phyloP scores from a whole-genome alignment of 1,284 basidiomycete species.

The Moesziomyces antarcticus region DNA sequence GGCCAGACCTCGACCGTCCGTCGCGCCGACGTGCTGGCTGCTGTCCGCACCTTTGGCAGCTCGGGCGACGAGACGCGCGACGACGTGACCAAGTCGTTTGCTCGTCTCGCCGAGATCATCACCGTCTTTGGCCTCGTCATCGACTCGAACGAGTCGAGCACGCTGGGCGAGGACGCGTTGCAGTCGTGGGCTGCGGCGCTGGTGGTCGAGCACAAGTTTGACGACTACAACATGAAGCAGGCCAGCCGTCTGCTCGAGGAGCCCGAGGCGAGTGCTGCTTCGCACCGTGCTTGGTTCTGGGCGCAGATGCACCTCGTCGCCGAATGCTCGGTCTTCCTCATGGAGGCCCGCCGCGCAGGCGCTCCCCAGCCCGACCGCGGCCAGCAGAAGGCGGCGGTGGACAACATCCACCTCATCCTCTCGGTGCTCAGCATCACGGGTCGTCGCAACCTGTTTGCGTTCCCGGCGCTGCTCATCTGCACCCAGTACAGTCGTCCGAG shows the following conservation, averaged over 20 bases:
- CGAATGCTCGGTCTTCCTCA: conserved; percentile 70
- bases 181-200: conserved; percentile 69
- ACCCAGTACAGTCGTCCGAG: conserved; percentile 44
- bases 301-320: conserved; percentile 70
- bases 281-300: conserved; percentile 69
- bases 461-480: conserved; percentile 46
- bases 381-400: conserved; percentile 42
- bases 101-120: conserved; percentile 68
- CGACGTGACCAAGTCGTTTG: conserved; percentile 67
- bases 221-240: conserved; percentile 69
- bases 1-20: conserved; percentile 35
- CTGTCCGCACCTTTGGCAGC: conserved; percentile 58
- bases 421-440: conserved; percentile 45
- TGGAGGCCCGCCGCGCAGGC: conserved; percentile 64
- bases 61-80: conserved; percentile 44
- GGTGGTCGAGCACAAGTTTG: conserved; percentile 68
- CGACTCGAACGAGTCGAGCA: conserved; percentile 36
- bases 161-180: conserved; percentile 33
- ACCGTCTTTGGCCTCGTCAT: conserved; percentile 69
- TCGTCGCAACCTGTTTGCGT: conserved; percentile 46
- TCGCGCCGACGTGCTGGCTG: conserved; percentile 36
- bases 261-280: conserved; percentile 50
- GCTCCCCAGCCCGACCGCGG: conserved; percentile 27
- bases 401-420: conserved; percentile 50
- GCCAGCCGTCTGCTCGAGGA: conserved; percentile 65